phyloP scores from a whole-genome alignment of 345 rosid genomes.

The Gynandropsis gynandra region DNA sequence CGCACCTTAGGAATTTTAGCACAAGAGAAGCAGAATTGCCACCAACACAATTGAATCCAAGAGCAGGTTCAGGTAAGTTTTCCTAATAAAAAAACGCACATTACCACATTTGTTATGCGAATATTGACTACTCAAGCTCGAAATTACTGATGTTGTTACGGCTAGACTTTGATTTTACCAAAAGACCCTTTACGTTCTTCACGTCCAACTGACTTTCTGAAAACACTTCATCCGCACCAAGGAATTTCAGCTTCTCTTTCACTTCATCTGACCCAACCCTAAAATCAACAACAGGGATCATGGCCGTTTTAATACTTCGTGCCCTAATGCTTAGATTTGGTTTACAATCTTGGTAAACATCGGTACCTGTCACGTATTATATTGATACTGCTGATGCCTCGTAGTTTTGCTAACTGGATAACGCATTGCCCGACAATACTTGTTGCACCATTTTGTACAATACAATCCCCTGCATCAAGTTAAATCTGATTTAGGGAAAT shows the following conservation, averaged over 20 bases:
- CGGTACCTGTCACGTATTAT: conserved; percentile 73
- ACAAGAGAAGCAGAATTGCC: conserved; percentile 78
- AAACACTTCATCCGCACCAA: conserved; percentile 80
- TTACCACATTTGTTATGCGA: not conserved
- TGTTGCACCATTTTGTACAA: conserved; percentile 92
- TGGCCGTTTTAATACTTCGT: not conserved
- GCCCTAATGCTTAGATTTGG: not conserved
- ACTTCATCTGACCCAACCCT: conserved; percentile 73
- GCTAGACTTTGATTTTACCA: conserved; percentile 38
- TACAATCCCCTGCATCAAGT: conserved; percentile 50
- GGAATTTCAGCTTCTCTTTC: conserved; percentile 45
- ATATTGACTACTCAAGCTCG: not conserved
- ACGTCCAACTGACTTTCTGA: conserved; percentile 64
- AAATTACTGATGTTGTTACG: not conserved
- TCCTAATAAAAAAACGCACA: conserved; percentile 31
- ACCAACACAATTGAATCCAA: conserved; percentile 90
- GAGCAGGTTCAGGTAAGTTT: conserved; percentile 54
- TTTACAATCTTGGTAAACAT: not conserved
- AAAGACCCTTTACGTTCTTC: conserved; percentile 71
- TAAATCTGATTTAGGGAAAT: conserved; percentile 19
- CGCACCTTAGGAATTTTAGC: conserved; percentile 66
- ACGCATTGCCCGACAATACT: conserved; percentile 87
- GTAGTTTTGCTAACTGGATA: conserved; percentile 66
- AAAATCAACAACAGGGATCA: conserved; percentile 20
- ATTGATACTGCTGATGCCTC: conserved; percentile 63